A percentile compares a stretch with the other conserved stretches of the same genome.
These are phyloP conservation scores for Trametes gibbosa DNA, from an alignment of 768 basidiomycete species.

Conservation along the genomic window DNA sequence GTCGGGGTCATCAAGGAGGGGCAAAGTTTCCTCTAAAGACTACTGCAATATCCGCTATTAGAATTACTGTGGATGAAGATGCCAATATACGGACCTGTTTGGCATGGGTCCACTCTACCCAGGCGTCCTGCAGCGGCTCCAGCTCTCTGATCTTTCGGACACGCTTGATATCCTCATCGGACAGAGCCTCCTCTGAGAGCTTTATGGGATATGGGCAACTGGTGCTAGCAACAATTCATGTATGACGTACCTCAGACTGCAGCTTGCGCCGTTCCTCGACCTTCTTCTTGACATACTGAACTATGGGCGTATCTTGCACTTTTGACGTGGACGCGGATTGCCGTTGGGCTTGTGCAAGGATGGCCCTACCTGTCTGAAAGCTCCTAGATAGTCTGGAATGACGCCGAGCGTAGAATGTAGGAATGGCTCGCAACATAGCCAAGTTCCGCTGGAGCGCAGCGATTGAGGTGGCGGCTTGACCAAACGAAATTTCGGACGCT, in stretches of 20 bases:
- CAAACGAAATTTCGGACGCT: not conserved
- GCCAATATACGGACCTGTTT: conserved; percentile 45
- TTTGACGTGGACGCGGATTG: not conserved
- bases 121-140: conserved; percentile 64
- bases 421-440: conserved; percentile 12
- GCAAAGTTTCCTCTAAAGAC: conserved; percentile 61
- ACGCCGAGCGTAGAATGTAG: not conserved
- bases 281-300: conserved; percentile 23
- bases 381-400: not conserved
- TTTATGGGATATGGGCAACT: conserved; percentile 22
- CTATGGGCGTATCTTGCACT: conserved; percentile 20
- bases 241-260: conserved; percentile 22
- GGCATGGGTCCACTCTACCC: conserved; percentile 60
- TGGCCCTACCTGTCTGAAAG: not conserved
- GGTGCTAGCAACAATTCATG: no score
- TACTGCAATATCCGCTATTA: conserved; percentile 37
- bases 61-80: not conserved
- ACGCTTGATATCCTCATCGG: conserved; percentile 50
- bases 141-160: conserved; percentile 67
- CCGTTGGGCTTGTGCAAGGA: conserved; percentile 5
- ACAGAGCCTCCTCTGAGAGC: conserved; percentile 53
- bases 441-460: no score
- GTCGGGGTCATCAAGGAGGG: conserved; percentile 72
- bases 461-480: not conserved
- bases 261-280: conserved; percentile 24